Evolutionary conservation across 2,329 filamentous ascomycete species (phyloP), one percentile per base, ranked within the genome.

Genomic region (Pseudocercospora fijiensis): DNA sequence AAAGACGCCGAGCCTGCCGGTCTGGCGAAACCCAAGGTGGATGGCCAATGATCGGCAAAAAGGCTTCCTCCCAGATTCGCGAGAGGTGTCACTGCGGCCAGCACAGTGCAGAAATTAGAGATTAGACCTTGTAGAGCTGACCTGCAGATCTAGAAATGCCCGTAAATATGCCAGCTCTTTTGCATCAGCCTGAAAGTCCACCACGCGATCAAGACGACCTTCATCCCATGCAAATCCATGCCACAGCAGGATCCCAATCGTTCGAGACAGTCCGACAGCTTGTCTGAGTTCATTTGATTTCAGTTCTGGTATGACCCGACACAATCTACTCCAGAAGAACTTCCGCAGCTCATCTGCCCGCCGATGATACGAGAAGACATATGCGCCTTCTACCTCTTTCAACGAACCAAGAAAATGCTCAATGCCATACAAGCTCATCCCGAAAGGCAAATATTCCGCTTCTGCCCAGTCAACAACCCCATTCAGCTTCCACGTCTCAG

Each of bases 381-480:
- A 37, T n/a, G 16, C 53, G 8, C 13, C 55, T 1, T 20, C 33
- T 8, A n/a, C 47, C 8, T 52, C 18, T 11, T 65, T 57, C n/a
- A 81, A 70, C 61, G 78, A 76, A 0, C 86, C 85, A 0, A 89
- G 76, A 0, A 88, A 70, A 72, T 86, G 81, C 70, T 89, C 86
- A 0, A 88, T 73, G 0, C 86, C 86, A 67, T 88, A 88, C 49
- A 88, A 73, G 26, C 82, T 83, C 2, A 84, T 78, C 0, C 86
- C 87, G 67, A 87, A 86, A 0, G 86, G 86, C 8, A 88, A 72
- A 64, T 77, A 81, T 70, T 88, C 86, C 0, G 83, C 85, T 70
- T 89, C 87, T 0, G 85, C 84, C 87, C 86, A 89, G 70, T 89
- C 87, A 0, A 89, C 78, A 0, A 89, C 63, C 1, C 86, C 87